phyloP scores from a whole-genome alignment of 352 stramenopile genomes.

The Globisporangium cylindrosporum region DNA sequence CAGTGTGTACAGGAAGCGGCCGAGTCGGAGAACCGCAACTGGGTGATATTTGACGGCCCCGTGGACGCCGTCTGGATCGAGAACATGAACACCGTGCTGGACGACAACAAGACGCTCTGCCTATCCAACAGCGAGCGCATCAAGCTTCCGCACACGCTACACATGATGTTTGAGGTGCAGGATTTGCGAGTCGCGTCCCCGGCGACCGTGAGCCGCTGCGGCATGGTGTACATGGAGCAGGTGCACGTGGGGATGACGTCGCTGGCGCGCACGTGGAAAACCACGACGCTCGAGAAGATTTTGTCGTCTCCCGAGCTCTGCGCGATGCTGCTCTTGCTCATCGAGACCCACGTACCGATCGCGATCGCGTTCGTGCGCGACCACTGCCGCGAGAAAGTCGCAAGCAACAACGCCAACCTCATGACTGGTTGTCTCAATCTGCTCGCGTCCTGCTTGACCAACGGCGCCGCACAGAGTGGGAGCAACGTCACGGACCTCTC shows the following conservation, averaged over 20 bases:
- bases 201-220: conserved; percentile 86
- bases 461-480: conserved; percentile 31
- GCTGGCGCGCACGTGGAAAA: conserved; percentile 70
- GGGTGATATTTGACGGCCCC: conserved; percentile 89
- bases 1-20: conserved; percentile 79
- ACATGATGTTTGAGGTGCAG: conserved; percentile 94
- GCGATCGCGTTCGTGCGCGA: conserved; percentile 88
- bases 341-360: conserved; percentile 79
- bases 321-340: conserved; percentile 64
- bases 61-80: conserved; percentile 93
- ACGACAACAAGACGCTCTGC: conserved; percentile 89
- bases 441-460: conserved; percentile 67
- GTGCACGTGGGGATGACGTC: conserved; percentile 80
- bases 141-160: conserved; percentile 80
- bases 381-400: conserved; percentile 87
- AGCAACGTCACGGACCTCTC: conserved; percentile 51
- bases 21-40: conserved; percentile 85
- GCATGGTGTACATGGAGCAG: conserved; percentile 93
- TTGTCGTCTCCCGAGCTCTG: conserved; percentile 51
- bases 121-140: conserved; percentile 87
- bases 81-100: conserved; percentile 90
- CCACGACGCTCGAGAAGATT: conserved; percentile 73
- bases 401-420: conserved; percentile 86
- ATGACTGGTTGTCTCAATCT: conserved; percentile 89
- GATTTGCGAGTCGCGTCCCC: conserved; percentile 87